These are phyloP conservation scores for Trichoderma simmonsii DNA, from an alignment of 2,329 filamentous ascomycete species.

Conservation along the genomic window DNA sequence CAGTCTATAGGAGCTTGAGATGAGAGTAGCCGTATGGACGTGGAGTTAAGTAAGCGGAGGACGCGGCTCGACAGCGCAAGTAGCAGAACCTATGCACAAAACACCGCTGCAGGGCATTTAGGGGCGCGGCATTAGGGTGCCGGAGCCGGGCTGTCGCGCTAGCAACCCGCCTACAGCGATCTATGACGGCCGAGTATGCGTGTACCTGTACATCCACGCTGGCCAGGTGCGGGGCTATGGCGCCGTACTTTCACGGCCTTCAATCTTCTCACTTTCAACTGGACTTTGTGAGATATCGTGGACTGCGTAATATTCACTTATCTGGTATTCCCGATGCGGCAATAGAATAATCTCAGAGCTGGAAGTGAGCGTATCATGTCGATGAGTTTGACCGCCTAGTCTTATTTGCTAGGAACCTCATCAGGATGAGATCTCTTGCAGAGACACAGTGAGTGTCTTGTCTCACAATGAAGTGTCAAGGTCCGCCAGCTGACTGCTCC, in stretches of 20 bases:
- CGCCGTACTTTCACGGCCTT: neutral
- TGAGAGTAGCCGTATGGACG: neutral
- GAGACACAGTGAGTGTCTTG: slow-evolving; percentile 36
- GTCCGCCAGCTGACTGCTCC: neutral
- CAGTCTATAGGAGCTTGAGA: neutral
- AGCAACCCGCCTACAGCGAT: slow-evolving; percentile 8
- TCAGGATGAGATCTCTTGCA: slow-evolving; percentile 37
- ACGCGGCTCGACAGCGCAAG: neutral
- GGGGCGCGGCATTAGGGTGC: neutral
- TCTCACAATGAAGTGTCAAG: neutral
- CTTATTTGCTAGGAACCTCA: neutral
- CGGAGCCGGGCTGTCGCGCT: neutral
- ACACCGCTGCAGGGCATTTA: neutral
- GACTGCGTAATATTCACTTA: neutral
- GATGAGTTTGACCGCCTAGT: neutral
- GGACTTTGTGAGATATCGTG: neutral
- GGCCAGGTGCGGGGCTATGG: slow-evolving; percentile 4
- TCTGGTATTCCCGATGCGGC: neutral
- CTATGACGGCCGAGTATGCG: neutral
- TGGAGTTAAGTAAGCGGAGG: neutral
- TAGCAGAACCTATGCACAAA: neutral
- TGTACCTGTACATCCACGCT: neutral
- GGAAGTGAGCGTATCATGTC: neutral
- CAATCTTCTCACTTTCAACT: neutral
- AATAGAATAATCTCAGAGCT: neutral